Percentiles rank a stretch among this genome's conserved stretches.
These are phyloP conservation scores for Candida loeiensis DNA, from an alignment of 805 yeast genomes.

Conservation along the genomic window DNA sequence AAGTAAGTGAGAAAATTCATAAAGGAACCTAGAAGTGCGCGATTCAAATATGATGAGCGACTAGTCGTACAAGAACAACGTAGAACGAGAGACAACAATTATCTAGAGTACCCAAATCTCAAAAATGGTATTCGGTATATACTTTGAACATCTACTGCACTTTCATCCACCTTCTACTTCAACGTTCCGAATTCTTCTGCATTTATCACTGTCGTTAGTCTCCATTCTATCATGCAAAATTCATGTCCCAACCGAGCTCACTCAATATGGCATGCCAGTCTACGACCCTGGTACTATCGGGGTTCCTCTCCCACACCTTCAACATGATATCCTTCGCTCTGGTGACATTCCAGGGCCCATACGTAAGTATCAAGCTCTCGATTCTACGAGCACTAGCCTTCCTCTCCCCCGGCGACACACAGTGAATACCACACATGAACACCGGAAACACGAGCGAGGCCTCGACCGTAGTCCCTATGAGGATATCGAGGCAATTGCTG, in stretches of 20 bases:
- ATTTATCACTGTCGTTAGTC: neutral
- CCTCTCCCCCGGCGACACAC: conserved; percentile 52
- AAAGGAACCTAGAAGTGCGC: too few relatives aligned
- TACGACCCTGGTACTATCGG: conserved; percentile 54
- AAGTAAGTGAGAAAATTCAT: too few relatives aligned
- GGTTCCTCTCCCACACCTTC: conserved; percentile 46
- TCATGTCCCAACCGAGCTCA: conserved; percentile 71
- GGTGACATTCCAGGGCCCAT: conserved; percentile 61
- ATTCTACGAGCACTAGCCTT: conserved; percentile 49
- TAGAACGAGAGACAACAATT: neutral
- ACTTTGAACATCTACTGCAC: too few relatives aligned
- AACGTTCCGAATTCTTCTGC: neutral
- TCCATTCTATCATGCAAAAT: conserved; percentile 51
- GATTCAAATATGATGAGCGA: too few relatives aligned
- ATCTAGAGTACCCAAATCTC: neutral
- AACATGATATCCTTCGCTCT: conserved; percentile 44
- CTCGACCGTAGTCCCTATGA: conserved; percentile 65
- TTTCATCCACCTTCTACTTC: too few relatives aligned
- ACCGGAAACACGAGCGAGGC: conserved; percentile 73
- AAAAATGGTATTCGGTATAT: neutral
- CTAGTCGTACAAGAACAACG: too few relatives aligned
- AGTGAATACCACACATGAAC: conserved; percentile 72
- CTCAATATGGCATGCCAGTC: conserved; percentile 73
- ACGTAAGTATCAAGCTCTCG: conserved; percentile 55
- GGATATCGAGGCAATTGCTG: conserved; percentile 53